Percentiles rank a stretch among this genome's conserved stretches.
Evolutionary conservation across 1,284 basidiomycete species (phyloP).

Genomic region (Mycosarcoma maydis): DNA sequence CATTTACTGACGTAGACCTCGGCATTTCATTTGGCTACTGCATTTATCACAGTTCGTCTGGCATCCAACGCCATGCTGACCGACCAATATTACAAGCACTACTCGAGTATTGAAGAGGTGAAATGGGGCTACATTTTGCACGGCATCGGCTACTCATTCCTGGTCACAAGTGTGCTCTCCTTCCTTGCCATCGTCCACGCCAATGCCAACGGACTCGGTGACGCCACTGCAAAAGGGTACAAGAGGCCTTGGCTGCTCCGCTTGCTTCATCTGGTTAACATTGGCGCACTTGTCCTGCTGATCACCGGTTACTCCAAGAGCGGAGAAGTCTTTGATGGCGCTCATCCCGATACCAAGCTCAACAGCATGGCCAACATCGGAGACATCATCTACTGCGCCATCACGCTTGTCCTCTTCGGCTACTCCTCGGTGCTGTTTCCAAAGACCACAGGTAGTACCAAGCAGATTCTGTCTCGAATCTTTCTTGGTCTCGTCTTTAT

Average conservation of each 20-base stretch:
- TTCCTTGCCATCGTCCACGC: constrained; percentile 11
- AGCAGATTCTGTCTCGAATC: constrained; percentile 7
- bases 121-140: constrained; percentile 19
- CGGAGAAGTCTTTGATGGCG: constrained; percentile 2
- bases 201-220: constrained; percentile 1
- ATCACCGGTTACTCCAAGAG: constrained; percentile 20
- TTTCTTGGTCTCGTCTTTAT: constrained; percentile 14
- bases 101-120: background rate
- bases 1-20: too few species aligned
- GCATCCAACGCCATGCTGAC: constrained; percentile 15
- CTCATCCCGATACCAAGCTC: background rate
- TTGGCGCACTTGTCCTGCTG: constrained; percentile 15
- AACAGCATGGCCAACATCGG: constrained; percentile 11
- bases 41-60: constrained; percentile 4
- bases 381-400: constrained; percentile 9
- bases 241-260: constrained; percentile 7
- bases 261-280: constrained; percentile 11
- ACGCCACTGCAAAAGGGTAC: constrained; percentile 6
- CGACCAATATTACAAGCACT: constrained; percentile 14
- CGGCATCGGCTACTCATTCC: constrained; percentile 21
- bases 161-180: constrained; percentile 8
- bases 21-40: background rate
- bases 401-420: constrained; percentile 8
- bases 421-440: background rate
- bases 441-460: background rate